Percentiles rank a stretch among this genome's conserved stretches.
Conservation (phyloP, 1,139 yeast genomes). For the Taiozyma sp. region DNA sequence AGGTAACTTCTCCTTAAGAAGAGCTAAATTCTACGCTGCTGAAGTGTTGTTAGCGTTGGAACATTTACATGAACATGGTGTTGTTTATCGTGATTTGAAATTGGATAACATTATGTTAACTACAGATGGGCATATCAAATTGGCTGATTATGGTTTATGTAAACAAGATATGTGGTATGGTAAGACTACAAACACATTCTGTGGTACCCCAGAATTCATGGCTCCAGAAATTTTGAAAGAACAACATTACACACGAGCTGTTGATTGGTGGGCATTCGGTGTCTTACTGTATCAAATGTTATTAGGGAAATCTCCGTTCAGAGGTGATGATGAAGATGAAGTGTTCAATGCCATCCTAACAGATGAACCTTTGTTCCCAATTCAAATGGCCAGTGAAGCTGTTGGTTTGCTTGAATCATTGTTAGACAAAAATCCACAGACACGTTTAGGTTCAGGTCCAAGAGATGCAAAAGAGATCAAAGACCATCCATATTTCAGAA, state of each 20-base stretch:
- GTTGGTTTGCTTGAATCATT: constrained; percentile 90
- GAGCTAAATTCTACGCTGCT: constrained; percentile 97
- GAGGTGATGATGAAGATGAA: constrained; percentile 98
- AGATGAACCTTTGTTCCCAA: constrained; percentile 97
- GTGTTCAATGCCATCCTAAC: constrained; percentile 96
- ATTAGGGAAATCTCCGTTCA: constrained; percentile 93
- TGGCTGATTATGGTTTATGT: constrained; percentile 96
- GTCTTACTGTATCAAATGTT: constrained; percentile 94
- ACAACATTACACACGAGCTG: constrained; percentile 87
- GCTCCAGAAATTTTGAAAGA: constrained; percentile 97
- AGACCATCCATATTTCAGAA: constrained; percentile 92
- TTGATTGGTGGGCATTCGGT: constrained; percentile 99
- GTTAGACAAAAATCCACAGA: constrained; percentile 80
- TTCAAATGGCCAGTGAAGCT: constrained; percentile 96
- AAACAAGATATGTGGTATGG: constrained; percentile 94
- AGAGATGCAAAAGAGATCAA: constrained; percentile 89
- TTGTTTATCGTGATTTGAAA: constrained; percentile 93
- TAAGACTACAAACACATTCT: constrained; percentile 90
- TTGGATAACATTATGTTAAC: constrained; percentile 89
- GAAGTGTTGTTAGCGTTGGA: constrained; percentile 89
- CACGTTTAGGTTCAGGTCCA: constrained; percentile 82
- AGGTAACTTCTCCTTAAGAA: constrained; percentile 77
- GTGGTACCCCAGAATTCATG: constrained; percentile 99
- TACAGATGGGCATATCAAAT: constrained; percentile 90
- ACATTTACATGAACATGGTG: constrained; percentile 93